These are phyloP conservation scores for Ophiostoma australiae DNA, from an alignment of 2,329 filamentous ascomycete genomes.

Conservation along the genomic window DNA sequence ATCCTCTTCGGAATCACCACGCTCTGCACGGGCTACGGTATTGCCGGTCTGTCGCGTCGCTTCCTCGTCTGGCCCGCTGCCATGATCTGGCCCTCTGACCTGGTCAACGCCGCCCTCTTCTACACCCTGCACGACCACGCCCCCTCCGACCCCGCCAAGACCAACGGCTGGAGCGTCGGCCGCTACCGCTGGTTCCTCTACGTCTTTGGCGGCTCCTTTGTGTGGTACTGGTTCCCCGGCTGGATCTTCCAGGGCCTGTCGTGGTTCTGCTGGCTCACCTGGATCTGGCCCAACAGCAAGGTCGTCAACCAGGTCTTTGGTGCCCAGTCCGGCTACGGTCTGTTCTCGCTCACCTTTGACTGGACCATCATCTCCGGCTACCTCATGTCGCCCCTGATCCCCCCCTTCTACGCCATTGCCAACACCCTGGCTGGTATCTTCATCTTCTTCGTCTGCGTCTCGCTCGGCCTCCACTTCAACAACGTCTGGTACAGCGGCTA, in stretches of 20 bases:
- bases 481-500: conserved; percentile 55
- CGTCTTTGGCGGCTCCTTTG: conserved; percentile 48
- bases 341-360: conserved; percentile 39
- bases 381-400: conserved; percentile 46
- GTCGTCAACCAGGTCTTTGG: conserved; percentile 47
- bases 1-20: conserved; percentile 56
- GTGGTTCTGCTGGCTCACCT: conserved; percentile 43
- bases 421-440: conserved; percentile 52
- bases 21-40: conserved; percentile 58
- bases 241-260: conserved; percentile 49
- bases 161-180: conserved; percentile 59
- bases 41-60: conserved; percentile 55
- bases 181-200: conserved; percentile 60
- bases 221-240: conserved; percentile 54
- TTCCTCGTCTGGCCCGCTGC: conserved; percentile 58
- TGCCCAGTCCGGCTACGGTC: conserved; percentile 37
- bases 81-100: conserved; percentile 60
- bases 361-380: conserved; percentile 45
- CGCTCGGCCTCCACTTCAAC: conserved; percentile 55
- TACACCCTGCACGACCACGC: conserved; percentile 60
- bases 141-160: conserved; percentile 45
- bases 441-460: conserved; percentile 53
- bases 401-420: conserved; percentile 52
- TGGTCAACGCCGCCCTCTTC: conserved; percentile 59
- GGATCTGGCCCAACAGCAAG: conserved; percentile 45